phyloP scores from a whole-genome alignment of 768 basidiomycete species.

The Russula compacta region DNA sequence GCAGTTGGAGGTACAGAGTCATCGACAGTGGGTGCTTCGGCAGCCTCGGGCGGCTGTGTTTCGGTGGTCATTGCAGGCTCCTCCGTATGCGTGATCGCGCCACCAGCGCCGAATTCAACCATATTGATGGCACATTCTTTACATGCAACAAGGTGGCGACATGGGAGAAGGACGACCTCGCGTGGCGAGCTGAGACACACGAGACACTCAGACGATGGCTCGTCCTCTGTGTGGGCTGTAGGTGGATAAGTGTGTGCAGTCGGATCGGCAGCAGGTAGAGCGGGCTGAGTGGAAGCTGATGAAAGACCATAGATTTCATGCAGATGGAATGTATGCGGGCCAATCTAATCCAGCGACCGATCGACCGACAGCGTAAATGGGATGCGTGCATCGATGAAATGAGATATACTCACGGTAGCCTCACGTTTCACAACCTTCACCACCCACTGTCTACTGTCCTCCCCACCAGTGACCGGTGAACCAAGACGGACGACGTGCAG shows the following conservation, averaged over 20 bases:
- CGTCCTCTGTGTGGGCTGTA: conserved; percentile 40
- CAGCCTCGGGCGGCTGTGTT: conserved; percentile 24
- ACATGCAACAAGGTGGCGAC: conserved; percentile 90
- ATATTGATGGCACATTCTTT: conserved; percentile 93
- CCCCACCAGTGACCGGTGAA: conserved; percentile 27
- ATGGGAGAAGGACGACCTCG: conserved; percentile 89
- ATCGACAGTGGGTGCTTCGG: conserved; percentile 16
- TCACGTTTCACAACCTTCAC: conserved; percentile 91
- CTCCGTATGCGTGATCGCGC: conserved; percentile 59
- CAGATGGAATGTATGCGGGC: conserved; percentile 86
- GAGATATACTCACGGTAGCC: conserved; percentile 50
- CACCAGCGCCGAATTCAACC: conserved; percentile 95
- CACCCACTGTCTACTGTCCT: conserved; percentile 68
- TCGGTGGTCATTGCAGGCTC: conserved; percentile 29
- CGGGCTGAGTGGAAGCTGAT: conserved; percentile 31
- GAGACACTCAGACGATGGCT: conserved; percentile 82
- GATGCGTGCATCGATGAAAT: not conserved
- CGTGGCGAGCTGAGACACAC: conserved; percentile 82
- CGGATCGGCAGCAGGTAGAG: conserved; percentile 31
- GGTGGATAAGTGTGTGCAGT: conserved; percentile 44
- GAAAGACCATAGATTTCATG: conserved; percentile 93
- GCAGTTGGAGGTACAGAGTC: conserved; percentile 23
- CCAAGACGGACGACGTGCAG: conserved; percentile 75
- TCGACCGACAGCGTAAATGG: too few species aligned
- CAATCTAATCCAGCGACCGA: conserved; percentile 45